Conservation (phyloP, 2,329 filamentous ascomycete genomes). For the Malbranchea zuffiana region DNA sequence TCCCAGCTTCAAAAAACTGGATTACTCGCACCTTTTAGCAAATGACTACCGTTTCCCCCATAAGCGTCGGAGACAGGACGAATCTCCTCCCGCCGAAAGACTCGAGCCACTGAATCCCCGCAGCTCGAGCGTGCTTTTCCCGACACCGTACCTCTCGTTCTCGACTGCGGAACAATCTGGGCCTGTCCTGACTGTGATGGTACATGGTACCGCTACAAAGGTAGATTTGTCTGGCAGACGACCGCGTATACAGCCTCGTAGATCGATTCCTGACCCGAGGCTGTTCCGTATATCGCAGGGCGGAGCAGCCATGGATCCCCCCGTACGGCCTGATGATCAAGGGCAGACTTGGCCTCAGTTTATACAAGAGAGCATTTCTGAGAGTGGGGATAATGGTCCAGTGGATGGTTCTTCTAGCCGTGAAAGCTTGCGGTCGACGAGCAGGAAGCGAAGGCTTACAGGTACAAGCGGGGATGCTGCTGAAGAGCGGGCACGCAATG, state of each 20-base stretch:
- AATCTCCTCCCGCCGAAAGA: conserved; percentile 19
- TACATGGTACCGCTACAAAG: too few species aligned
- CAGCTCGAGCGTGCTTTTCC: not conserved
- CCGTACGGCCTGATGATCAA: not conserved
- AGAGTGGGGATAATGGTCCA: not conserved
- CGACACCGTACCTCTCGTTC: conserved; percentile 4
- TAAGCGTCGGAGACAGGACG: conserved; percentile 27
- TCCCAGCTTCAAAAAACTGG: too few species aligned
- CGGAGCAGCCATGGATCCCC: too few species aligned
- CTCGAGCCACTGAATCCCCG: conserved; percentile 5
- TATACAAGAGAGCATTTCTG: conserved; percentile 2
- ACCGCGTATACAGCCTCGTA: too few species aligned
- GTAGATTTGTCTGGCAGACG: too few species aligned
- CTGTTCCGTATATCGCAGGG: too few species aligned
- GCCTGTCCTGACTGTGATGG: too few species aligned
- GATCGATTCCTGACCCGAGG: too few species aligned
- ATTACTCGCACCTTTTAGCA: conserved; percentile 21
- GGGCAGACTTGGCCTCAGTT: conserved; percentile 11
- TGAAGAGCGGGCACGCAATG: not conserved
- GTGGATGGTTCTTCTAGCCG: not conserved
- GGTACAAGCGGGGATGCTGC: conserved; percentile 4
- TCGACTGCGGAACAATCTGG: conserved; percentile 1
- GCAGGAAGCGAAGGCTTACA: conserved; percentile 10
- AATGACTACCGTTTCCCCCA: conserved; percentile 25
- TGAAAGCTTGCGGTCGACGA: not conserved